Conservation (phyloP, 805 yeast species). For the Saccharomycopsis malanga region DNA sequence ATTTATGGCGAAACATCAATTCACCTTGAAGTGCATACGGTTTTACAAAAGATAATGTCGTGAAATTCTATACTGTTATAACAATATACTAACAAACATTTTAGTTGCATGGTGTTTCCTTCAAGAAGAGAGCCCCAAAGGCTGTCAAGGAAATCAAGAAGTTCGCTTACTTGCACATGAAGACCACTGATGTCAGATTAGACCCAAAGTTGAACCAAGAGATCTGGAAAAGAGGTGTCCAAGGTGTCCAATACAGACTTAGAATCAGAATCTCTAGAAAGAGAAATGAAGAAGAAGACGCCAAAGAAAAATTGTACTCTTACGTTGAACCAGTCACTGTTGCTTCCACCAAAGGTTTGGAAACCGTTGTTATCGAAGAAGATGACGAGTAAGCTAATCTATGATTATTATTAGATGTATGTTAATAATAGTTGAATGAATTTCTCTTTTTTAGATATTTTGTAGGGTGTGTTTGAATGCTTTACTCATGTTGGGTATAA, state of each 20-base stretch:
- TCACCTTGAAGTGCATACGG: too few relatives aligned
- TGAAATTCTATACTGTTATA: too few relatives aligned
- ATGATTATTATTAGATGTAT: too few relatives aligned
- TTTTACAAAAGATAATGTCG: too few relatives aligned
- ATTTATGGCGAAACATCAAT: too few relatives aligned
- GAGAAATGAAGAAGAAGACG: conserved; percentile 99
- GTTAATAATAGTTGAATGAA: too few relatives aligned
- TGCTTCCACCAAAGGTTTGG: conserved; percentile 93
- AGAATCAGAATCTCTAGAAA: conserved; percentile 98
- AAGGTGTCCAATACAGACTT: conserved; percentile 97
- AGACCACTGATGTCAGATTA: conserved; percentile 97
- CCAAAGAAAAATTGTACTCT: conserved; percentile 95
- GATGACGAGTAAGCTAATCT: conserved; percentile 40
- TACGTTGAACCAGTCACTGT: conserved; percentile 96
- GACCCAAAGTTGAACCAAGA: conserved; percentile 98
- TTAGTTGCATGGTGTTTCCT: conserved; percentile 94
- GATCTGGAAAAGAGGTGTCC: conserved; percentile 99
- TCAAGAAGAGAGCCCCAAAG: conserved; percentile 99
- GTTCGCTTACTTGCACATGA: conserved; percentile 98
- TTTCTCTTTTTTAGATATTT: conserved; percentile 7
- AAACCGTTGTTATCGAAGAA: conserved; percentile 93
- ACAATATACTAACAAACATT: conserved; percentile 36
- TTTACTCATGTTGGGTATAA: neutral
- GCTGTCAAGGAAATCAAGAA: conserved; percentile 99
- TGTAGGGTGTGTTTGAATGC: neutral